phyloP scores from a whole-genome alignment of 1,284 basidiomycete species.

The Puccinia coronata region DNA sequence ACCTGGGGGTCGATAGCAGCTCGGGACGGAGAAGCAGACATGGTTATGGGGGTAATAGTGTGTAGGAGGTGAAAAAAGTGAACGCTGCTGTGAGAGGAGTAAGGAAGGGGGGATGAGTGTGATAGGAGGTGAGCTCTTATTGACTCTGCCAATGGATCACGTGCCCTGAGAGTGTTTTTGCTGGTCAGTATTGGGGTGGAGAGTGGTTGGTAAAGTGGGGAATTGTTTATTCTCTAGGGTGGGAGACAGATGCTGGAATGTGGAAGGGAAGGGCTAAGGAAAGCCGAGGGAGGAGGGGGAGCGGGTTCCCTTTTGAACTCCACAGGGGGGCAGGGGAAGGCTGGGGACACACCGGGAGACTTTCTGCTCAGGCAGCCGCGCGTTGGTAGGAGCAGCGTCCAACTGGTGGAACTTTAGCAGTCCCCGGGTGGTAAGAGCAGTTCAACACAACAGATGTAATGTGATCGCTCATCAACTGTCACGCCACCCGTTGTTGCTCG shows the following conservation, averaged over 20 bases:
- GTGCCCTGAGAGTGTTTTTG: not conserved
- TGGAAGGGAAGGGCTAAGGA: not conserved
- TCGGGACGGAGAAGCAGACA: slow-evolving; percentile 45
- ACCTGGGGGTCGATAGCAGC: slow-evolving; percentile 13
- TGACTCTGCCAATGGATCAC: not conserved
- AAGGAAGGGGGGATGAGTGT: not conserved
- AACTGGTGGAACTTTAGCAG: slow-evolving; percentile 5
- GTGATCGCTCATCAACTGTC: slow-evolving; percentile 15
- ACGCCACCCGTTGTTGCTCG: not conserved
- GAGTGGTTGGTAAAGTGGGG: not conserved
- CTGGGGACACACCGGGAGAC: not conserved
- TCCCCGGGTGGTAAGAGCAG: not conserved
- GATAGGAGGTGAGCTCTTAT: not conserved
- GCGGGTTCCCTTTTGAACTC: slow-evolving; percentile 17
- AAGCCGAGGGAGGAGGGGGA: not conserved
- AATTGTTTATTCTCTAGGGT: not conserved
- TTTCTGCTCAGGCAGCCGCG: not conserved
- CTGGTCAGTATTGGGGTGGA: not conserved
- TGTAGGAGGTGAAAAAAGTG: not conserved
- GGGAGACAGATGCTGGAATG: slow-evolving; percentile 1
- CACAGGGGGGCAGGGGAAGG: slow-evolving; percentile 2
- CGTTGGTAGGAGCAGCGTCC: slow-evolving; percentile 4
- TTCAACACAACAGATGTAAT: not conserved
- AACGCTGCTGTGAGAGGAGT: not conserved
- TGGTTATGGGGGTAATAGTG: not conserved